Evolutionary conservation across 257 asterid genomes (phyloP), one percentile per base, ranked within the genome.

Genomic region (Oldenlandia corymbosa): DNA sequence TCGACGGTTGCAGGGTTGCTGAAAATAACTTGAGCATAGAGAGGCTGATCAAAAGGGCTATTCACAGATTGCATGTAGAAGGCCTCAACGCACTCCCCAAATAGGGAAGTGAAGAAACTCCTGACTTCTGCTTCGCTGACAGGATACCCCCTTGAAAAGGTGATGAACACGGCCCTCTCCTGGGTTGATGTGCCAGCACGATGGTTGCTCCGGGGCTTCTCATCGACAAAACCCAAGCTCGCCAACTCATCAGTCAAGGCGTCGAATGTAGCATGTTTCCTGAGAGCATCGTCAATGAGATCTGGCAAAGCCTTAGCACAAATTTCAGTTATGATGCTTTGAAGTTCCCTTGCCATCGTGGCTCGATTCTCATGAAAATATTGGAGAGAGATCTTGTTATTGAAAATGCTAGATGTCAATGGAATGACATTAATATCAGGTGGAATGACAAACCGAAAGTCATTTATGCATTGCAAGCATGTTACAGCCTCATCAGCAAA

Each of bases 21-120:
- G 16, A 75, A 39, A 39, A 75, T 73, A 69, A 70, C 13, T 11
- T 64, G 62, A 13, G 71, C 74, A 47, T 62, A 71, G 20, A 75
- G 39, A 0, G 56, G 27, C 16, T 62, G 68, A 1, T 62, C 53
- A 5, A 18, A 23, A 21, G 26, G 13, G n/a, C 18, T 5, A 5
- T 42, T 1, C 0, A 62, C 5, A 7, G 64, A 57, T 48, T 50
- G 54, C 64, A 71, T 58, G 7, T 3, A 14, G 1, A 75, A 12
- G 1, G n/a, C 10, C 45, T 67, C 76, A 24, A 71, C 63, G 20
- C 71, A 67, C 7, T 75, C 71, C 27, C 74, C 68, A 39, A 48
- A 67, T 14, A 16, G 12, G 1, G 46, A 10, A 32, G 27, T 53
- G 28, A 74, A 69, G 6, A 69, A 60, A 18, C 69, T 45, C 23